Base-by-base conservation (phyloP, 352 stramenopile genomes). In the Elongisporangium anandrum region DNA sequence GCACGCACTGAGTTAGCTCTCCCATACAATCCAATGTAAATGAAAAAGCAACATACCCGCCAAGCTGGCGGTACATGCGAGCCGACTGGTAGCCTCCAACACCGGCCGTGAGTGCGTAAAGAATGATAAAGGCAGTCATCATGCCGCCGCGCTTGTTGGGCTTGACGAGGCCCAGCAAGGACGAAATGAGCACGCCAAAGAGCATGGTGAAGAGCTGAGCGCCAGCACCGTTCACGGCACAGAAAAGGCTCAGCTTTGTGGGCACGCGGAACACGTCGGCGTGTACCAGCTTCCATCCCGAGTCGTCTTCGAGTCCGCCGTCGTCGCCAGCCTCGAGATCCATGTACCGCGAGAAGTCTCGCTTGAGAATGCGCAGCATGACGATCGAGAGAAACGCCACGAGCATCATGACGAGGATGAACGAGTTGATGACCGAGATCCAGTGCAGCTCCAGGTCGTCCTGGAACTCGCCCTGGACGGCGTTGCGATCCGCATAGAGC, bases 391-490 rank as follows among this genome's bases (percentile, higher is more conserved):
- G 79, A 64, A 99, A 99, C 2, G 85, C 89, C 10, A 92, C 97
- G n/a, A 99, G 83, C 56, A 99, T 88, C 64, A 99, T 86, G 9
- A 99, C 97, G 41, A 99, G 77, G 26, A 99, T 95, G 63, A 98
- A 98, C 60, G 94, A 98, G 70, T 99, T 99, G 76, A 99, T 98
- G 69, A 99, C 98, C 17, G 90, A 98, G 50, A 99, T 88, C 97
- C 97, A 99, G 75, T 99, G 97, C 61, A 99, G 97, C 74, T 96
- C 80, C 23, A 92, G 65, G 59, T 90, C 79, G 58, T 90, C 77
- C 29, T 72, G 53, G 50, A 74, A 63, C 15, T 68, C 60, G 38
- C 79, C 73, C 85, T 92, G 79, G 90, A 87, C 48, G 67, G 89
- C 60, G 66, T 97, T 97, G 50, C 96, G 84, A 57, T 97, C 77